Evolutionary conservation across 345 rosid genomes (phyloP).

Genomic region (Eucalyptus curtisii): DNA sequence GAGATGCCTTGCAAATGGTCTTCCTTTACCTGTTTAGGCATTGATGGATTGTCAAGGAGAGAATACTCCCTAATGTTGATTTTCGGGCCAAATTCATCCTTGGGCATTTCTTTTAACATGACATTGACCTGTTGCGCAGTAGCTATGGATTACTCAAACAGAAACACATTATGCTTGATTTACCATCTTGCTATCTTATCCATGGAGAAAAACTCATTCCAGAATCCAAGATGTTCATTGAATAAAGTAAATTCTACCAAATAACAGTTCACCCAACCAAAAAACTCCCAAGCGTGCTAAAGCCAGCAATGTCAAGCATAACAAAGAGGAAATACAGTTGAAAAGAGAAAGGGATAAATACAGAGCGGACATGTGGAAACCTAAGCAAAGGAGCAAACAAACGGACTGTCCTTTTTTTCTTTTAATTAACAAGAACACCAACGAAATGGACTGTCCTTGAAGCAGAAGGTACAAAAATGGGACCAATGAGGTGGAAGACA

Average conservation of each 20-base stretch:
- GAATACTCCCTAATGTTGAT: conserved; percentile 80
- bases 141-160: not conserved
- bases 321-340: not conserved
- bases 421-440: not conserved
- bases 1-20: not conserved
- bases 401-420: not conserved
- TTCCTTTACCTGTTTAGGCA: conserved; percentile 63
- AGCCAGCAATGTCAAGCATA: not conserved
- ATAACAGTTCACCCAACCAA: not conserved
- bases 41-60: conserved; percentile 58
- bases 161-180: not conserved
- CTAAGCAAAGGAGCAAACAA: not conserved
- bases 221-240: not conserved
- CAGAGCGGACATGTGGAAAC: not conserved
- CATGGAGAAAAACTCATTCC: not conserved
- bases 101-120: conserved; percentile 55
- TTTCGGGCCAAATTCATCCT: conserved; percentile 87
- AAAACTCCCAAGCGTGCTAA: not conserved
- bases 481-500: not conserved
- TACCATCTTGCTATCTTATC: not conserved
- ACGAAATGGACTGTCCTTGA: not conserved
- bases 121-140: conserved; percentile 47
- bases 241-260: not conserved
- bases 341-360: not conserved
- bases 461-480: not conserved